Evolutionary conservation across 1,284 basidiomycete species (phyloP).

Genomic region (Cystobasidium pallidum): DNA sequence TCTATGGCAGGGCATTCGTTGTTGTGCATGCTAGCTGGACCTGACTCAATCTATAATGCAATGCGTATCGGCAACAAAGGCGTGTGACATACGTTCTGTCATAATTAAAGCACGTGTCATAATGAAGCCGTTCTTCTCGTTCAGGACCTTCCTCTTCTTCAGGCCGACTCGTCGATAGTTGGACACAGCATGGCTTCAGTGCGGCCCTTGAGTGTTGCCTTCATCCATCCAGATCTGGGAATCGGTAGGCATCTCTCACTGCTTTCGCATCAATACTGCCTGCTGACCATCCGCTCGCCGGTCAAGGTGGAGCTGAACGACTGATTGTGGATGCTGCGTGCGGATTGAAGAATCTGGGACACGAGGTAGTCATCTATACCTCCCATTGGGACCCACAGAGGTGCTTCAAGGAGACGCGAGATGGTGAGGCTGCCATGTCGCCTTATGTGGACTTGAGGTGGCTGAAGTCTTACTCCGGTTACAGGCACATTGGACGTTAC

Average conservation of each 20-base stretch:
- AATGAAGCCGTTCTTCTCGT: background rate
- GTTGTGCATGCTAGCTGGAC: too few relatives aligned
- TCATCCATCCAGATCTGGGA: slow-evolving; percentile 92
- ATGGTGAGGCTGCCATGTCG: slow-evolving; percentile 70
- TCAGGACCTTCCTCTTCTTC: background rate
- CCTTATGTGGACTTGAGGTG: too few relatives aligned
- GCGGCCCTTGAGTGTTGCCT: slow-evolving; percentile 66
- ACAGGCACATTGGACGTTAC: slow-evolving; percentile 82
- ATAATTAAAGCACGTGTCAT: background rate
- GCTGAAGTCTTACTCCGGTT: background rate
- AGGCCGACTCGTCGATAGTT: background rate
- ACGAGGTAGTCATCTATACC: slow-evolving; percentile 89
- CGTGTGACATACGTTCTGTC: background rate
- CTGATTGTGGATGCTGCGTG: slow-evolving; percentile 95
- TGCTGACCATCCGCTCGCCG: slow-evolving; percentile 10
- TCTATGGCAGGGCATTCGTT: too few relatives aligned
- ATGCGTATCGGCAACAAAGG: too few relatives aligned
- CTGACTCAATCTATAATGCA: too few relatives aligned
- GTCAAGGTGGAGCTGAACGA: slow-evolving; percentile 85
- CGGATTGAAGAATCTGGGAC: slow-evolving; percentile 79
- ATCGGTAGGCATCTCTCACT: slow-evolving; percentile 68
- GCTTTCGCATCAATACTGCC: too few relatives aligned
- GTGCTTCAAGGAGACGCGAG: slow-evolving; percentile 85
- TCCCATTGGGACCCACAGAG: slow-evolving; percentile 74
- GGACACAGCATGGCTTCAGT: slow-evolving; percentile 21